Conservation (phyloP, 2,329 filamentous ascomycete species). For the Fusarium tuaranense region DNA sequence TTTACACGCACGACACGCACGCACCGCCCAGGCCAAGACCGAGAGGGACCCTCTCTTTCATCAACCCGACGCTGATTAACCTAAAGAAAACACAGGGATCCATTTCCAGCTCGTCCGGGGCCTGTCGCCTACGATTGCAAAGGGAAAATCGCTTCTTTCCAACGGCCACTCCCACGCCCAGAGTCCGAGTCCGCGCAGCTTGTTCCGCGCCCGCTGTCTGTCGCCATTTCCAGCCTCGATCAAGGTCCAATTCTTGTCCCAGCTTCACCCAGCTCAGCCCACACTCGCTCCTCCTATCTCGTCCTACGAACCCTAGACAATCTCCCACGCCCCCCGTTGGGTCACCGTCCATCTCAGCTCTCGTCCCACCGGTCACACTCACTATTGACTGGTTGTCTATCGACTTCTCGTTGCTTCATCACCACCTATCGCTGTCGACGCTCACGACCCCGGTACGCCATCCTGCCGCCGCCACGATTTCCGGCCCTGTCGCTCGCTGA, state of each 20-base stretch:
- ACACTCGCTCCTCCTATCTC: constrained; percentile 32
- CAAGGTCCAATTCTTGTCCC: constrained; percentile 35
- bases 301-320: constrained; percentile 40
- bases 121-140: constrained; percentile 16
- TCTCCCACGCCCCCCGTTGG: constrained; percentile 39
- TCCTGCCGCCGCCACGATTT: constrained; percentile 42
- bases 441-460: constrained; percentile 42
- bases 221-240: constrained; percentile 37
- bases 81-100: constrained; percentile 34
- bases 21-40: constrained; percentile 21
- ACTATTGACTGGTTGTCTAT: constrained; percentile 34
- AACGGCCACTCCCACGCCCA: constrained; percentile 14
- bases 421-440: constrained; percentile 39
- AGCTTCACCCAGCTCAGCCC: constrained; percentile 38
- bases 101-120: constrained; percentile 30
- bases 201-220: constrained; percentile 40
- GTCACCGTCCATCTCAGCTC: constrained; percentile 46
- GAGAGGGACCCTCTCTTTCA: constrained; percentile 32
- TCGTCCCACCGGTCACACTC: constrained; percentile 47
- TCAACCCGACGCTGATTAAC: constrained; percentile 39
- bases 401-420: constrained; percentile 36
- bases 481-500: constrained; percentile 41
- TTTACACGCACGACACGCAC: constrained; percentile 32
- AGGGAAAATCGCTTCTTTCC: constrained; percentile 23
- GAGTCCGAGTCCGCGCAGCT: constrained; percentile 36